Evolutionary conservation across 768 basidiomycete genomes (phyloP).

Genomic region (Pleurotus tuoliensis): DNA sequence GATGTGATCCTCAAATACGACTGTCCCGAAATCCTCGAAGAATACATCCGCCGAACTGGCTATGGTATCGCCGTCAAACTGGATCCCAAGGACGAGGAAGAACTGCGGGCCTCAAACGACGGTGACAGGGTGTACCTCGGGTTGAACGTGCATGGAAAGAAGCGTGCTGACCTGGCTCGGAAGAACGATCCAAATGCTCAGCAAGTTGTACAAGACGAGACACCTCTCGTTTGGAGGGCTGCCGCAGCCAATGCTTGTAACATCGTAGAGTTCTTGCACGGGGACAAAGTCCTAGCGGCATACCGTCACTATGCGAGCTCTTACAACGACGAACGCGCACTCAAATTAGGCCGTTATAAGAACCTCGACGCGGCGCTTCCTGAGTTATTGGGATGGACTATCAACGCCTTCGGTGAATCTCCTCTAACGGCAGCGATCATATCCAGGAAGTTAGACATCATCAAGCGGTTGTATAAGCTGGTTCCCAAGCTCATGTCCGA

Average conservation of each 20-base stretch:
- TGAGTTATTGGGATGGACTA: constrained; percentile 48
- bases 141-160: constrained; percentile 61
- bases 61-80: constrained; percentile 29
- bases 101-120: constrained; percentile 27
- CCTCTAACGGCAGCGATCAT: constrained; percentile 44
- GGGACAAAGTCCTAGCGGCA: constrained; percentile 43
- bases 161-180: constrained; percentile 47
- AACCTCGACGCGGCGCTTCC: constrained; percentile 40
- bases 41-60: constrained; percentile 53
- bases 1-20: constrained; percentile 34
- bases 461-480: constrained; percentile 44
- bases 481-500: constrained; percentile 36
- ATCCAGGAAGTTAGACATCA: constrained; percentile 27
- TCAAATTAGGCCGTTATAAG: constrained; percentile 33
- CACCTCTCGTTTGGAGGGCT: constrained; percentile 44
- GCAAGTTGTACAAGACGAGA: not conserved
- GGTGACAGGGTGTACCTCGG: constrained; percentile 50
- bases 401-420: constrained; percentile 46
- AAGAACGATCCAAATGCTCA: constrained; percentile 46
- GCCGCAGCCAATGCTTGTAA: constrained; percentile 22
- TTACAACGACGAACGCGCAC: constrained; percentile 38
- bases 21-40: constrained; percentile 48
- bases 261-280: constrained; percentile 45
- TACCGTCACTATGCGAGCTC: constrained; percentile 45
- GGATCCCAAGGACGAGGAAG: constrained; percentile 20